Base-by-base conservation (phyloP, 2,329 filamentous ascomycete species). In the Alternaria alternata region DNA sequence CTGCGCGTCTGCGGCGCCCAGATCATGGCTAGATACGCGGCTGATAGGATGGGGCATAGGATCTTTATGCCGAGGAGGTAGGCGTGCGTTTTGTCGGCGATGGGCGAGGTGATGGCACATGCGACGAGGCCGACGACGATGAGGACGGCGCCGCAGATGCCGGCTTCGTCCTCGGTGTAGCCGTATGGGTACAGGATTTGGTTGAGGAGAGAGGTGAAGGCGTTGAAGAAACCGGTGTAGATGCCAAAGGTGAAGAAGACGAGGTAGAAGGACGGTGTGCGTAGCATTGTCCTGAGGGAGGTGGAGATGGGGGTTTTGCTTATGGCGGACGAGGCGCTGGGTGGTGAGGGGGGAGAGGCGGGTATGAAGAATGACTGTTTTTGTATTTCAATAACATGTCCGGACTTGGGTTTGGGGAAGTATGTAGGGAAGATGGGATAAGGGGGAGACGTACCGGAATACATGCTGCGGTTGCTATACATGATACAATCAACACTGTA, bases 171-270 rank as follows among this genome's bases (percentile, higher is more conserved):
- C 76, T 96, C 91, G 60, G 82, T 86, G 85, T 93, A 96, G 71
- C 88, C 91, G 80, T 97, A 94, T 0, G 95, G 95, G 39, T 87
- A 83, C 65, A 98, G 86, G 75, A 98, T 92, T 75, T 97, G 94
- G 81, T 94, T 96, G 9, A 98, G 85, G 1, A 98, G 87, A 2
- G 91, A 91, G 51, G 93, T 96, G 67, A 94, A 83, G 67, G 91
- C 91, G 84, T 98, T 98, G 88, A 99, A 99, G 81, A 95, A 90
- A 70, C 91, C 93, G 62, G 97, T 92, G 78, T 93, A 97, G 70
- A 94, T 80, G 65, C 87, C 81, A 80, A 94, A 98, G n/a, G 94
- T 90, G 61, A 94, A 71, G 62, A 94, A 82, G 66, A 97, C 80
- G 64, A 97, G 85, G 85, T 89, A 96, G 79, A 96, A 90, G 74